phyloP scores from a whole-genome alignment of 139 green algal genomes.

The Closterium sp. region DNA sequence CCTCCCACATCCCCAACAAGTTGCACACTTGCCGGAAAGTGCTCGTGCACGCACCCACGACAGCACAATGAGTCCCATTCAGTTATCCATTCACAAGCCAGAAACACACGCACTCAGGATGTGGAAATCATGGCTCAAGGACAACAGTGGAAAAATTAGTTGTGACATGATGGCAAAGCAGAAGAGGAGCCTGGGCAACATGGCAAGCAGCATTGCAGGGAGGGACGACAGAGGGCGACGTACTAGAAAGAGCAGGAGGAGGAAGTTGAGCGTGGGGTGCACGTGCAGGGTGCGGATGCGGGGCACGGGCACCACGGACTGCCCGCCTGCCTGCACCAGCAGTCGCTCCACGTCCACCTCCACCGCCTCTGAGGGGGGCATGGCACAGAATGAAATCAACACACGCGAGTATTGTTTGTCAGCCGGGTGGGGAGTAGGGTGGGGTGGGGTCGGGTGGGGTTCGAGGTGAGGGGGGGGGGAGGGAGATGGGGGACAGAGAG shows the following conservation, averaged over 20 bases:
- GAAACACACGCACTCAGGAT: no score
- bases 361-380: conserved; percentile 14
- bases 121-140: not conserved
- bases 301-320: not conserved
- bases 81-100: not conserved
- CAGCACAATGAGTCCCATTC: not conserved
- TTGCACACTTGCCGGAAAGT: not conserved
- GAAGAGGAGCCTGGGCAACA: not conserved
- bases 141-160: not conserved
- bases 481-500: not conserved
- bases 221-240: not conserved
- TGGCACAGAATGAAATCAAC: no score
- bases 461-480: not conserved
- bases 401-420: no score
- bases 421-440: no score
- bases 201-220: not conserved
- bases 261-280: conserved; percentile 32
- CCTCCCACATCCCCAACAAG: not conserved
- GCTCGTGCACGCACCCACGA: not conserved
- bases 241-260: conserved; percentile 28
- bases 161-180: not conserved
- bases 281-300: conserved; percentile 28
- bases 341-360: conserved; percentile 22
- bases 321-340: conserved; percentile 8
- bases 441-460: no score